phyloP scores from a whole-genome alignment of 768 basidiomycete species.

The Xerocomellus intermedius region DNA sequence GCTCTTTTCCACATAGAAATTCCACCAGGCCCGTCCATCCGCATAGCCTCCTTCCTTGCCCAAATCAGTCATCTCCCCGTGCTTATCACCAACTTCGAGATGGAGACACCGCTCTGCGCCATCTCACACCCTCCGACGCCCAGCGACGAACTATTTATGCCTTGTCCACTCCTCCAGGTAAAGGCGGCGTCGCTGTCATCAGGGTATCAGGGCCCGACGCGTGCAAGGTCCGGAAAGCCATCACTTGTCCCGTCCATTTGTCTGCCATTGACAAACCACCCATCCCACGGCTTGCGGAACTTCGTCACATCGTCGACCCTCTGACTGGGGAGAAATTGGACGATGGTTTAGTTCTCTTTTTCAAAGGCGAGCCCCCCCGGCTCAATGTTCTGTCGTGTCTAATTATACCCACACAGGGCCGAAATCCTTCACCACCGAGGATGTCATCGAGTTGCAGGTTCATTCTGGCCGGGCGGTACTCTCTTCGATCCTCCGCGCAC shows the following conservation, averaged over 20 bases:
- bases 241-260: slow-evolving; percentile 44
- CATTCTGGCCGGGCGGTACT: slow-evolving; percentile 86
- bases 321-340: slow-evolving; percentile 62
- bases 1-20: slow-evolving; percentile 27
- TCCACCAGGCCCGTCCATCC: slow-evolving; percentile 12
- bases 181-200: slow-evolving; percentile 79
- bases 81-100: not conserved
- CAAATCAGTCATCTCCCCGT: slow-evolving; percentile 13
- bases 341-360: slow-evolving; percentile 80
- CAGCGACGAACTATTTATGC: slow-evolving; percentile 83
- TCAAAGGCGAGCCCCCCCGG: slow-evolving; percentile 53
- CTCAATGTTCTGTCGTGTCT: not conserved
- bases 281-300: slow-evolving; percentile 64
- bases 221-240: slow-evolving; percentile 53
- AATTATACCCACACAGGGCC: slow-evolving; percentile 47
- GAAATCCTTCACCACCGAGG: slow-evolving; percentile 80
- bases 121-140: slow-evolving; percentile 40
- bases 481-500: slow-evolving; percentile 61
- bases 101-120: not conserved
- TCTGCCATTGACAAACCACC: slow-evolving; percentile 33
- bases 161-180: slow-evolving; percentile 83
- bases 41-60: slow-evolving; percentile 18
- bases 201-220: slow-evolving; percentile 81
- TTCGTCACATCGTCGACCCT: slow-evolving; percentile 68
- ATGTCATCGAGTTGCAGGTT: slow-evolving; percentile 79